A percentile compares a stretch with the other conserved stretches of the same genome.
phyloP scores from a whole-genome alignment of 202 grass and related monocot species.

The Zizania palustris region DNA sequence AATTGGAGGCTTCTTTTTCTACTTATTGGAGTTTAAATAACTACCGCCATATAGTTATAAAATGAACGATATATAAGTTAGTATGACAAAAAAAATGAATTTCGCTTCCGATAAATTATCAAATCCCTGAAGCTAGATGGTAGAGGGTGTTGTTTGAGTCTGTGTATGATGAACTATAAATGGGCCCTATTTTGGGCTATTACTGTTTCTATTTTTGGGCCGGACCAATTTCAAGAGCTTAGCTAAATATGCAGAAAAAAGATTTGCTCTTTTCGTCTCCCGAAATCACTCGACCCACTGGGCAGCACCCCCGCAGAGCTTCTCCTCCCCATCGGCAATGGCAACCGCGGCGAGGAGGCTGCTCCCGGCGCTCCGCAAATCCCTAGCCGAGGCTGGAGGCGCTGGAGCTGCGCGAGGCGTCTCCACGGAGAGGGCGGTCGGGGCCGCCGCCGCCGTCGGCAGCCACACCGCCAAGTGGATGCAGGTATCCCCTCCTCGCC shows the following conservation, averaged over 20 bases:
- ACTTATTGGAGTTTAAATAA: no score
- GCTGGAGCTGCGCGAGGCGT: conserved; percentile 40
- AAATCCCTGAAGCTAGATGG: no score
- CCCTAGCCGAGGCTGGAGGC: conserved; percentile 41
- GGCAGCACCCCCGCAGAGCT: not conserved
- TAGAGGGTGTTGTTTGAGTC: no score
- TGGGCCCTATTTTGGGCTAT: not conserved
- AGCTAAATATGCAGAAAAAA: not conserved
- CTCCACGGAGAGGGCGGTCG: conserved; percentile 59
- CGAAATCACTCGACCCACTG: conserved; percentile 2
- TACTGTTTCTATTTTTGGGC: not conserved
- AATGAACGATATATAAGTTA: no score
- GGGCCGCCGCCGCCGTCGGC: conserved; percentile 54
- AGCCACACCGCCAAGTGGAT: conserved; percentile 95
- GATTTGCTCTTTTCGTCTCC: not conserved
- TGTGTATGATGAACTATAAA: not conserved
- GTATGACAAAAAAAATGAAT: no score
- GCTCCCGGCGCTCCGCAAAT: conserved; percentile 56
- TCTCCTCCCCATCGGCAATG: conserved; percentile 35
- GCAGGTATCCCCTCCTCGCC: conserved; percentile 55
- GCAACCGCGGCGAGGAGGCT: conserved; percentile 63
- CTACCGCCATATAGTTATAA: no score
- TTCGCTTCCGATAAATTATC: no score
- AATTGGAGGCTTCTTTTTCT: no score
- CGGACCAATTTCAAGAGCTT: not conserved